These are phyloP conservation scores for Curvularia hawaiiensis DNA, from an alignment of 2,329 filamentous ascomycete genomes.

Conservation along the genomic window DNA sequence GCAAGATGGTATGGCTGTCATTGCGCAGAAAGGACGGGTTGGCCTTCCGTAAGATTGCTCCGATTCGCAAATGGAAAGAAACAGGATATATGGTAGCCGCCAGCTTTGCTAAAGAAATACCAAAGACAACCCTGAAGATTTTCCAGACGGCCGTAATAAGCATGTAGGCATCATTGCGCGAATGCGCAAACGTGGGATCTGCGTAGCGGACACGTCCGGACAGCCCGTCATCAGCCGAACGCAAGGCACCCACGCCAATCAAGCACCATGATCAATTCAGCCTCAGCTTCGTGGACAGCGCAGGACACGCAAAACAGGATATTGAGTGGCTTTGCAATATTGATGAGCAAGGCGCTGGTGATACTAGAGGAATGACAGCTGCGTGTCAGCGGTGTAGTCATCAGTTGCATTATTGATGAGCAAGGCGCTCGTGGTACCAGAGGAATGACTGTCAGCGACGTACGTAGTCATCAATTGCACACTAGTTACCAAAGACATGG, in stretches of 20 bases:
- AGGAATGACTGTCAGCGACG: no score
- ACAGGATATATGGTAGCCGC: neutral
- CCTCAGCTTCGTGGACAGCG: conserved; percentile 2
- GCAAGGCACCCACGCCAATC: conserved; percentile 16
- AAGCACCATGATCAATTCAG: conserved; percentile 3
- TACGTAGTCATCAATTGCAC: neutral
- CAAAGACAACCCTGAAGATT: conserved; percentile 8
- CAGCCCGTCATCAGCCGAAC: conserved; percentile 14
- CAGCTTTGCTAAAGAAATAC: neutral
- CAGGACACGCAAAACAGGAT: neutral
- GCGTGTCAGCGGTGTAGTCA: neutral
- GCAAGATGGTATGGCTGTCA: conserved; percentile 16
- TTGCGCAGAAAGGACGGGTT: conserved; percentile 16
- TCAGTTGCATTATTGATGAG: no score
- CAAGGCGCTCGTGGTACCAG: no score
- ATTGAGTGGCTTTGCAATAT: conserved; percentile 17
- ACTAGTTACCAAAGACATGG: conserved; percentile 1
- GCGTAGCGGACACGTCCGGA: conserved; percentile 17
- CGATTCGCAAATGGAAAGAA: conserved; percentile 5
- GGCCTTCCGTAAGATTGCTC: conserved; percentile 1
- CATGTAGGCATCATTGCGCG: conserved; percentile 20
- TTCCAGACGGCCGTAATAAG: conserved; percentile 20
- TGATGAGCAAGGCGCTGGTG: conserved; percentile 12
- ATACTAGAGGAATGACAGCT: neutral
- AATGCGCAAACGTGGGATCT: conserved; percentile 26